These are phyloP conservation scores for Paramecium bursaria DNA, from an alignment of 73 alveolate species.

Conservation along the genomic window DNA sequence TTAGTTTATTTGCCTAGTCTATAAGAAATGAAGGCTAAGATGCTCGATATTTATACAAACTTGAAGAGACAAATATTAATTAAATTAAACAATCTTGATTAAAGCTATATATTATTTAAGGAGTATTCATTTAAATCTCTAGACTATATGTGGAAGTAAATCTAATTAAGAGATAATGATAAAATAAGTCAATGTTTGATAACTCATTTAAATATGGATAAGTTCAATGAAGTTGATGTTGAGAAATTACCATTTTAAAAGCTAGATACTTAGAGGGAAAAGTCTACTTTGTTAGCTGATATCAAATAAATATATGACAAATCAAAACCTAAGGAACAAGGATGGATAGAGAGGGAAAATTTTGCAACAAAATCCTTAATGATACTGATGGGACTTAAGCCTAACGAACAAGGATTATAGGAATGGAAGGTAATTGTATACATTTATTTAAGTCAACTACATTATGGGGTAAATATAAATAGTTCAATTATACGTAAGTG, in stretches of 20 bases:
- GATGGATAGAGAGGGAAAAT: constrained; percentile 34
- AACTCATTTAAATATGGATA: not conserved
- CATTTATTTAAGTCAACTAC: not conserved
- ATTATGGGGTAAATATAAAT: constrained; percentile 26
- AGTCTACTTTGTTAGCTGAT: constrained; percentile 35
- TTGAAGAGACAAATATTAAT: not conserved
- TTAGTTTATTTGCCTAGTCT: constrained; percentile 11
- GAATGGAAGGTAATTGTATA: no score
- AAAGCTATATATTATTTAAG: not conserved
- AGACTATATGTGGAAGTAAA: constrained; percentile 50
- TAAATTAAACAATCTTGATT: constrained; percentile 29
- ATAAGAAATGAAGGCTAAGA: constrained; percentile 45
- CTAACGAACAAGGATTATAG: not conserved
- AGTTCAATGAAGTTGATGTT: not conserved
- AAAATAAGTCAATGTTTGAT: not conserved
- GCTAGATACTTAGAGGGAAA: constrained; percentile 56
- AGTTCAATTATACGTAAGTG: constrained; percentile 30
- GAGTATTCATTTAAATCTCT: constrained; percentile 30
- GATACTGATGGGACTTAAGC: constrained; percentile 21
- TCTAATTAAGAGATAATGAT: no score
- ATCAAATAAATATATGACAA: not conserved
- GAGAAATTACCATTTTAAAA: constrained; percentile 15
- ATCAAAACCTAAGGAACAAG: not conserved
- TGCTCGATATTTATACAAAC: constrained; percentile 7
- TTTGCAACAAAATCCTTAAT: constrained; percentile 27